A percentile compares a stretch with the other conserved stretches of the same genome.
These are phyloP conservation scores for Trebouxia sp. DNA, from an alignment of 139 green algal species.

Conservation along the genomic window DNA sequence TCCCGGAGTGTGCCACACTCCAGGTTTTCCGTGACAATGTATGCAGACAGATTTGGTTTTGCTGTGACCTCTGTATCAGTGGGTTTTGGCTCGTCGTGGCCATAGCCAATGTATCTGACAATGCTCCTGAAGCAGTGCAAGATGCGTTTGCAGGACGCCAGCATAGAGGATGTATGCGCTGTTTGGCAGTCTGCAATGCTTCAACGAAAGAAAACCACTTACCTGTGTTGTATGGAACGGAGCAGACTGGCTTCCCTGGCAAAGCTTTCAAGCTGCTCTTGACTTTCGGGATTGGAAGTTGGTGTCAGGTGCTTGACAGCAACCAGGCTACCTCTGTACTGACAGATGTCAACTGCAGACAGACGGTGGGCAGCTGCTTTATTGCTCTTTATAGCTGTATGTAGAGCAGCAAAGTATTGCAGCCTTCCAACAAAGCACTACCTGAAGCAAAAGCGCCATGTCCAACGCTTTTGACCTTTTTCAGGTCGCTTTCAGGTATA, in stretches of 20 bases:
- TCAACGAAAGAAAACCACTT: background rate
- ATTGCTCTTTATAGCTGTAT: background rate
- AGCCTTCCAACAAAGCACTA: background rate
- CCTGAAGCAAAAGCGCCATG: slow-evolving; percentile 26
- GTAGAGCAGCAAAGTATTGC: no score
- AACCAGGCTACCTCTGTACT: background rate
- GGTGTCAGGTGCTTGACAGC: slow-evolving; percentile 21
- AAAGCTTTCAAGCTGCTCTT: slow-evolving; percentile 18
- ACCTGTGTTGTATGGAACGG: background rate
- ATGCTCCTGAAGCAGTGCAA: background rate
- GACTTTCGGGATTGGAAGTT: background rate
- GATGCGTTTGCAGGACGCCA: background rate
- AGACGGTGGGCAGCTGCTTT: background rate
- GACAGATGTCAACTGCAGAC: background rate
- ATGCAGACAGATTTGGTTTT: background rate
- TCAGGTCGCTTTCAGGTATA: background rate
- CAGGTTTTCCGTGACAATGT: slow-evolving; percentile 44
- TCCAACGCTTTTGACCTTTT: slow-evolving; percentile 1
- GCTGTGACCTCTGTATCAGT: slow-evolving; percentile 8
- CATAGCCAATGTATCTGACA: slow-evolving; percentile 15
- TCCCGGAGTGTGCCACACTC: slow-evolving; percentile 38
- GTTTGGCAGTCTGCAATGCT: background rate
- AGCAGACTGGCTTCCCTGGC: slow-evolving; percentile 9
- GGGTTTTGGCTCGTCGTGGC: slow-evolving; percentile 4
- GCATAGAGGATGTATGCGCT: background rate